These are phyloP conservation scores for Malassezia furfur DNA, from an alignment of 1,284 basidiomycete species.

Conservation along the genomic window DNA sequence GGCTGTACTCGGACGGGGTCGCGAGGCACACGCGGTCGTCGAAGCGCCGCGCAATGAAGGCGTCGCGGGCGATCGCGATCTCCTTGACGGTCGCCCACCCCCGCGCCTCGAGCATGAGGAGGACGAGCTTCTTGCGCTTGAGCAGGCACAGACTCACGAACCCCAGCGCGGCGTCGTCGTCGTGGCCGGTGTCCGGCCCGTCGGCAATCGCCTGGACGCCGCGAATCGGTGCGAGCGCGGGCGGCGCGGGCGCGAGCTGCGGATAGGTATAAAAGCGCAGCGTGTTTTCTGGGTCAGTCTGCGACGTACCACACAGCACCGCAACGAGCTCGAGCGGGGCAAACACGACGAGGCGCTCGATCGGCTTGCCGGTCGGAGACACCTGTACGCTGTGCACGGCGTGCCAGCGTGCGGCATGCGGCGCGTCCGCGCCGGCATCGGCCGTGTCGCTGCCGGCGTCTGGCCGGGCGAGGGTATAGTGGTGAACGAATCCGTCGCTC, in stretches of 20 bases:
- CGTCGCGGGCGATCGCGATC: constrained; percentile 33
- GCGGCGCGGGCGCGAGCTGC: constrained; percentile 8
- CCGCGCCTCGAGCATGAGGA: constrained; percentile 29
- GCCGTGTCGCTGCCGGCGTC: too few relatives aligned
- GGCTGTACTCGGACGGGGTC: constrained; percentile 35
- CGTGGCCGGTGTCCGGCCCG: constrained; percentile 15
- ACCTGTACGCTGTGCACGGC: constrained; percentile 1
- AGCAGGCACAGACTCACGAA: constrained; percentile 36
- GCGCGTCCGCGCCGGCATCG: background rate
- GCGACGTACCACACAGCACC: constrained; percentile 14
- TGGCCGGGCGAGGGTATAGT: background rate
- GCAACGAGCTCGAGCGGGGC: constrained; percentile 6
- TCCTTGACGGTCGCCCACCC: constrained; percentile 30
- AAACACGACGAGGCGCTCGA: constrained; percentile 19
- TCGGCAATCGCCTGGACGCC: constrained; percentile 23
- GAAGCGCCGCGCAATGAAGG: constrained; percentile 35
- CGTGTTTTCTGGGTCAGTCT: constrained; percentile 12
- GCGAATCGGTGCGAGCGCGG: constrained; percentile 12
- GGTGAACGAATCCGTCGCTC: constrained; percentile 7
- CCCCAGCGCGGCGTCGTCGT: background rate
- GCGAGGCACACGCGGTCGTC: constrained; percentile 38
- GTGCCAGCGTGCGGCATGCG: constrained; percentile 6
- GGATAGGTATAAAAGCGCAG: constrained; percentile 21
- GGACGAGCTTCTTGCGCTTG: constrained; percentile 31
- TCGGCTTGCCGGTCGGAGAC: constrained; percentile 13